Conservation (phyloP, 1,284 basidiomycete species). For the Cryptococcus sp. region DNA sequence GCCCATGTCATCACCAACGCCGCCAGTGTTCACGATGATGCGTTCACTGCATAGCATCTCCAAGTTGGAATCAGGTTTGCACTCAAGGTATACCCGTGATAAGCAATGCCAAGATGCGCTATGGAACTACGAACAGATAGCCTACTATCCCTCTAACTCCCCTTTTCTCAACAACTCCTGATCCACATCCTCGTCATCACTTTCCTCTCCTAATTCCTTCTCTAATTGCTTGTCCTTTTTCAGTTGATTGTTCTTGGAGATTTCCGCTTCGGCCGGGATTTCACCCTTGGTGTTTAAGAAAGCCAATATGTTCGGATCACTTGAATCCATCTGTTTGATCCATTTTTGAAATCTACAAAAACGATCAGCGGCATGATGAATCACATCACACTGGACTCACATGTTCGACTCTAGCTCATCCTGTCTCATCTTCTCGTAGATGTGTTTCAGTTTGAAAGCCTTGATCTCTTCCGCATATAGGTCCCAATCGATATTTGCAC, state of each 20-base stretch:
- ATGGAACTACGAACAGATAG: no score
- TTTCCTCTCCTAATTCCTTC: conserved; percentile 48
- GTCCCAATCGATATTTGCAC: conserved; percentile 57
- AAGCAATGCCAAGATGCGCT: no score
- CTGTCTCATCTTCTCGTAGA: conserved; percentile 75
- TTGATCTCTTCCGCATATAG: conserved; percentile 61
- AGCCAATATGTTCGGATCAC: conserved; percentile 6
- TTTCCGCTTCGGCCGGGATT: conserved; percentile 59
- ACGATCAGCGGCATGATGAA: not conserved
- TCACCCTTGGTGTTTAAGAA: conserved; percentile 61
- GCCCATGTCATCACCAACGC: no score
- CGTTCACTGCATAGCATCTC: no score
- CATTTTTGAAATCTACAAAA: conserved; percentile 39
- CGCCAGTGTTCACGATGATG: no score
- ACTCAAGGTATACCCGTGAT: no score
- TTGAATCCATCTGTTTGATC: conserved; percentile 41
- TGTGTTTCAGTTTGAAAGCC: conserved; percentile 73
- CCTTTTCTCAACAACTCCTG: conserved; percentile 57
- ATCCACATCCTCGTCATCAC: conserved; percentile 58
- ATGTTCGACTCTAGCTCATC: conserved; percentile 75
- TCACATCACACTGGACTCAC: conserved; percentile 52
- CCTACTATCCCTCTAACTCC: conserved; percentile 63
- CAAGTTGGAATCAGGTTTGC: no score
- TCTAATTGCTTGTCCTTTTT: conserved; percentile 53
- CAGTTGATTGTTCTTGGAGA: conserved; percentile 59